Evolutionary conservation across 192 early-diverging fungal species (phyloP).

Genomic region (Haplosporangium gracile): DNA sequence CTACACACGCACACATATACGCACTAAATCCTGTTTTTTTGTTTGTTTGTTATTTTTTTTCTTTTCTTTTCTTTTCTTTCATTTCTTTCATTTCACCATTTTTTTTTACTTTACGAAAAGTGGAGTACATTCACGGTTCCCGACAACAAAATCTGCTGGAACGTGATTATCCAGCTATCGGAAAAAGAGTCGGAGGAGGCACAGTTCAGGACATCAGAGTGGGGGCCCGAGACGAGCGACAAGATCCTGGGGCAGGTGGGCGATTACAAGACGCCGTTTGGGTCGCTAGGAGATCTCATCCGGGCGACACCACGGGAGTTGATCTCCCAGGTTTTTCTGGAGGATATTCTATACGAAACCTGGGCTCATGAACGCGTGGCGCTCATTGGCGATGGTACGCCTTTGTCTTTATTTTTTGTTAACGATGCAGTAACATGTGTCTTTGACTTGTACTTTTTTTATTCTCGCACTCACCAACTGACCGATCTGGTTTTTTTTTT

Average conservation of each 20-base stretch:
- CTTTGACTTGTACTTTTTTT: neutral
- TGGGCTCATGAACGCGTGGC: slow-evolving; percentile 5
- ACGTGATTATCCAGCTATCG: neutral
- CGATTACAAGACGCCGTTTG: neutral
- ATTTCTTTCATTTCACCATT: neutral
- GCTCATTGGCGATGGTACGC: slow-evolving; percentile 13
- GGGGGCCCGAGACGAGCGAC: slow-evolving; percentile 18
- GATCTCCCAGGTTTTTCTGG: slow-evolving; percentile 2
- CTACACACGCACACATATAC: neutral
- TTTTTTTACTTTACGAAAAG: neutral
- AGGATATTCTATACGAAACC: slow-evolving; percentile 18
- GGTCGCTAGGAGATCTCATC: neutral
- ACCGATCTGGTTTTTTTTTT: neutral
- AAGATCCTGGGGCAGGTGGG: neutral
- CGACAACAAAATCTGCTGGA: slow-evolving; percentile 21
- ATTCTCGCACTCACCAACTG: neutral
- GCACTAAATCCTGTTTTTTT: neutral
- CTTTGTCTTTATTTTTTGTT: neutral
- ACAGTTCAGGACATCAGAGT: slow-evolving; percentile 8
- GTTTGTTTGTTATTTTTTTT: neutral
- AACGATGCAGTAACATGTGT: neutral
- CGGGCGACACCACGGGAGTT: neutral
- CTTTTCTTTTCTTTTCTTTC: neutral
- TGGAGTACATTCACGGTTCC: slow-evolving; percentile 10
- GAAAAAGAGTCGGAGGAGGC: neutral